phyloP scores from a whole-genome alignment of 257 asterid genomes.

The Capsicum pubescens region DNA sequence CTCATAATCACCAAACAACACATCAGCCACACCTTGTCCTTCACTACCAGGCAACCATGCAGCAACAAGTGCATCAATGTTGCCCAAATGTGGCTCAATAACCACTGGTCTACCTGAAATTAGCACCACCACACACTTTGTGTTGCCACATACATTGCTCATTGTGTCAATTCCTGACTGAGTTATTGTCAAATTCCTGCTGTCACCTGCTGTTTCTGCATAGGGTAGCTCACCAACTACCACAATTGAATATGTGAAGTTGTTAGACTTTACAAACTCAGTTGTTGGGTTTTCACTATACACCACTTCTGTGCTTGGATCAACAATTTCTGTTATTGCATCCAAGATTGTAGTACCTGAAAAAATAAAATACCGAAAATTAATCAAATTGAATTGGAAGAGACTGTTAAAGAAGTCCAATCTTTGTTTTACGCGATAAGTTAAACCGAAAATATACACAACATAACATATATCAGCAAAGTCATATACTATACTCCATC shows the following conservation, averaged over 20 bases:
- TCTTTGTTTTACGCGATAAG: not conserved
- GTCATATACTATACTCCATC: not conserved
- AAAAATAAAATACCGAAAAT: not conserved
- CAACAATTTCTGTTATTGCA: conserved; percentile 40
- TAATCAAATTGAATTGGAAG: not conserved
- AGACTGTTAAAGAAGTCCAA: not conserved
- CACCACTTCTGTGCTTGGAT: conserved; percentile 44
- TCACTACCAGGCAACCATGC: conserved; percentile 80
- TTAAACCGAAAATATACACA: too few species aligned
- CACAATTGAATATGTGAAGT: conserved; percentile 54
- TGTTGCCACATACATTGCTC: conserved; percentile 44
- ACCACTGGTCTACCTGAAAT: conserved; percentile 63
- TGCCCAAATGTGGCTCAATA: conserved; percentile 46
- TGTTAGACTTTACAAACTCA: conserved; percentile 37
- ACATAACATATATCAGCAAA: not conserved
- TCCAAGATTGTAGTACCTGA: conserved; percentile 59
- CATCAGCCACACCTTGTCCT: conserved; percentile 69
- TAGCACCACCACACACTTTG: conserved; percentile 60
- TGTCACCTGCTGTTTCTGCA: conserved; percentile 54
- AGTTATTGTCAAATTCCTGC: conserved; percentile 44
- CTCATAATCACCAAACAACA: conserved; percentile 59
- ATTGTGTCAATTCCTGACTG: conserved; percentile 46
- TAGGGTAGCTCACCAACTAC: conserved; percentile 66
- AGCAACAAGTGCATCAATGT: conserved; percentile 62
- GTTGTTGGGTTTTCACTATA: conserved; percentile 38